Base-by-base conservation (phyloP, 2,329 filamentous ascomycete species). In the Escovopsis sp. region DNA sequence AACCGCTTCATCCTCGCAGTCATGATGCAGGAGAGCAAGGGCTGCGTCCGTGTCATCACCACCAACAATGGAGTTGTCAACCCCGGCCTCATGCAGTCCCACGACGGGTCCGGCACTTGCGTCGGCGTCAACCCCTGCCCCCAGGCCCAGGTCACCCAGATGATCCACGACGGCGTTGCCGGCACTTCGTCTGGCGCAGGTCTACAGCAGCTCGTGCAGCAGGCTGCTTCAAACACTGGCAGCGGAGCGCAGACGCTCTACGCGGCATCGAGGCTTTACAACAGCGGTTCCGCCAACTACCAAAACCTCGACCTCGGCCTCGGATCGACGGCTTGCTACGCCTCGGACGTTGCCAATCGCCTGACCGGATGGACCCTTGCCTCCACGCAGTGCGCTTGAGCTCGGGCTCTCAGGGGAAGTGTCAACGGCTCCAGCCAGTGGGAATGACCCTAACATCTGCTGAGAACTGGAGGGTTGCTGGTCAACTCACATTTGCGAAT, bases 21-120 rank as follows among this genome's bases (percentile, higher is more conserved):
- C 38, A 42, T 64, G 29, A 54, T 65, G 50, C 61, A 65, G 42
- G 61, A 65, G 43, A 60, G 55, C 45, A 56, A 56, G 41, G 61
- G 61, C 34, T 63, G 61, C 44, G 60, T 64, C 21, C 59, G 61
- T 17, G 58, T 55, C 19, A 48, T 43, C 1, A 61, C 60, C 14
- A 62, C 59, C 31, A 48, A 56, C 50, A 54, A 61, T 42, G 55
- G 56, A 11, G 57, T 62, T 18, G 40, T 39, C 40, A 65, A 65
- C 48, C 61, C 61, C 0, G 62, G 61, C 33, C 52, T 61, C 28
- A 57, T 60, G 55, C 57, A 61, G 41, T 48, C 46, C 29, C 56
- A 60, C 43, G 47, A 57, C 35, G 58, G 57, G 32, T 35, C 39
- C 19, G 55, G 49, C 12, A 51, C 53, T 29, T 65, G 61, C 52